A percentile compares a stretch with the other conserved stretches of the same genome.
Evolutionary conservation across 2,329 filamentous ascomycete species (phyloP).

Genomic region (Aspergillus sp.): DNA sequence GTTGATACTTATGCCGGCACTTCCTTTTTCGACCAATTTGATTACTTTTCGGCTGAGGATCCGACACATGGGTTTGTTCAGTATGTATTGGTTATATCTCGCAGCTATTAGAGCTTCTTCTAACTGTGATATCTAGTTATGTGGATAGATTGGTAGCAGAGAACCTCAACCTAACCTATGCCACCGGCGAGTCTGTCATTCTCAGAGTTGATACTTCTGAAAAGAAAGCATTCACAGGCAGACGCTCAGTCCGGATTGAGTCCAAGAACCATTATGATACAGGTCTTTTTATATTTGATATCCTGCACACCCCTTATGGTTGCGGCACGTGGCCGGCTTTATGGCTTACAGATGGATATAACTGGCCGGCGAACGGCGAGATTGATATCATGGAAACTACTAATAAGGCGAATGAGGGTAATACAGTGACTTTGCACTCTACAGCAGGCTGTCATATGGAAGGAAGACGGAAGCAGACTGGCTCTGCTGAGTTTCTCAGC

Average conservation of each 20-base stretch:
- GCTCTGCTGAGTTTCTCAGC: constrained; percentile 37
- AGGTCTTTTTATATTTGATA: constrained; percentile 63
- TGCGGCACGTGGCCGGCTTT: constrained; percentile 63
- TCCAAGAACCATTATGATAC: constrained; percentile 56
- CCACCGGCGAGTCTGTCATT: constrained; percentile 49
- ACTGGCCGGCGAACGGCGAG: constrained; percentile 63
- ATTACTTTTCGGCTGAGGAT: constrained; percentile 42
- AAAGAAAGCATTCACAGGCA: constrained; percentile 54
- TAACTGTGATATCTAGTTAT: constrained; percentile 21
- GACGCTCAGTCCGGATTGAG: constrained; percentile 59
- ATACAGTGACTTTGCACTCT: constrained; percentile 59
- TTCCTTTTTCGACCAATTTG: constrained; percentile 43
- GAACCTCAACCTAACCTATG: constrained; percentile 56
- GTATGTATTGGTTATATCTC: constrained; percentile 30
- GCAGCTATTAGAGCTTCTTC: no score
- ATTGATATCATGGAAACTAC: constrained; percentile 60
- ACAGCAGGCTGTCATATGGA: constrained; percentile 50
- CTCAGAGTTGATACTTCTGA: constrained; percentile 59
- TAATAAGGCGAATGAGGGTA: constrained; percentile 52
- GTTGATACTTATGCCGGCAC: constrained; percentile 37
- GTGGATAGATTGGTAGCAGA: constrained; percentile 33
- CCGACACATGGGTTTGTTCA: constrained; percentile 43
- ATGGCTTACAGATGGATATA: constrained; percentile 58
- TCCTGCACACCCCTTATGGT: constrained; percentile 59
- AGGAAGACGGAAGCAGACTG: constrained; percentile 52